Conservation (phyloP, 305 asterid genomes). For the Fraxinus albicans region DNA sequence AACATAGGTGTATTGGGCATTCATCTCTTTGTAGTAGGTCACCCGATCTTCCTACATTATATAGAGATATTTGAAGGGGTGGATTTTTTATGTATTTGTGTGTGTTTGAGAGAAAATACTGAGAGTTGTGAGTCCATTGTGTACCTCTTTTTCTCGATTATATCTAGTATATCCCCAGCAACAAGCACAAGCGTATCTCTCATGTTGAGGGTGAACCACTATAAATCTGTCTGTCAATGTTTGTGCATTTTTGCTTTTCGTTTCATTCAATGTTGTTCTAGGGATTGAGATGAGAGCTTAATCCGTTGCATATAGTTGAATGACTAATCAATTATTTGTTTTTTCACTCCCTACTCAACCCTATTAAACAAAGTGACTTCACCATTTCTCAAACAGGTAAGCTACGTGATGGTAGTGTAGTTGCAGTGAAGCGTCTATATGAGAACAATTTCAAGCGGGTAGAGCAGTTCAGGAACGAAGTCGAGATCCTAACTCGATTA, state of each 20-base stretch:
- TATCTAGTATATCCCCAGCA: too few species aligned
- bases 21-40: not conserved
- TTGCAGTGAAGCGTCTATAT: conserved; percentile 80
- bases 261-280: not conserved
- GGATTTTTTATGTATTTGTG: not conserved
- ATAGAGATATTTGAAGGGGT: not conserved
- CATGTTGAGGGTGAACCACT: not conserved
- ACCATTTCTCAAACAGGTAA: conserved; percentile 41
- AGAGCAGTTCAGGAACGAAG: conserved; percentile 82
- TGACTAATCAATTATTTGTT: not conserved
- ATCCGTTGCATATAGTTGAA: not conserved
- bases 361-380: not conserved
- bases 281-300: not conserved
- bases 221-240: not conserved
- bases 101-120: not conserved
- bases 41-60: not conserved
- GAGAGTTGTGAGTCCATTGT: not conserved
- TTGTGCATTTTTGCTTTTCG: not conserved
- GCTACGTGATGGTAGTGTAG: conserved; percentile 59
- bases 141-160: not conserved
- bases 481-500: conserved; percentile 61
- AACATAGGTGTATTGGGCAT: not conserved
- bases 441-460: conserved; percentile 77
- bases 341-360: not conserved
- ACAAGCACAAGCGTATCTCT: not conserved